Base-by-base conservation (phyloP, 2,329 filamentous ascomycete genomes). In the Chaetomium olivaceum region DNA sequence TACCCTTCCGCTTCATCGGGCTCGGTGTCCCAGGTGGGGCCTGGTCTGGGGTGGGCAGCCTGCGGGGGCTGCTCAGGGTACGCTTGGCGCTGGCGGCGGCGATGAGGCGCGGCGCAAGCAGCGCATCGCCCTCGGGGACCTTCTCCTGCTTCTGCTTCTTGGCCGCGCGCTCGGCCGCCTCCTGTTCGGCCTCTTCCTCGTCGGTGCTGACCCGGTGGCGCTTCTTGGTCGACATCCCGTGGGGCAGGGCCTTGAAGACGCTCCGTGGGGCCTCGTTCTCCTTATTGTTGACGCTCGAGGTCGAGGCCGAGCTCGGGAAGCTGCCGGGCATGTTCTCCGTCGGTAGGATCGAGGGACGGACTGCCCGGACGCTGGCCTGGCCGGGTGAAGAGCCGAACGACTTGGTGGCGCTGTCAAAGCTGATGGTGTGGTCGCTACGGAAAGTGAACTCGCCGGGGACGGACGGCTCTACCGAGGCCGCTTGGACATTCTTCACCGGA, bases 221-320 rank as follows among this genome's bases (percentile, higher is more conserved):
- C 77, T 89, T 90, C 80, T 90, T 89, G 78, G 86, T 89, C 8
- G 80, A 76, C 77, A 90, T 84, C 21, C 87, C 87, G 70, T 89
- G 87, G 3, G 85, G 81, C 46, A 87, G 81, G 48, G 81, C 81
- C n/a, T 76, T 72, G 59, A 82, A 80, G 27, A 71, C 71, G 4
- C 73, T 70, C 58, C 67, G 71, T 23, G 69, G 82, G 1, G 78
- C 78, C 54, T 79, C 76, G 71, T 88, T 87, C 72, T 87, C 85
- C 76, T 87, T 87, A 75, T 86, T 51, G 75, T 86, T 51, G 65
- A 46, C 31, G 16, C 46, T 29, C 23, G 58, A 16, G 23, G 73
- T 72, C 63, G 72, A 72, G 25, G 70, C 72, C 33, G 74, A 72
- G 6, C 60, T 70, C 12, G 74, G 85, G 71, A 87, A 88, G 70